These are phyloP conservation scores for Corrigiola litoralis DNA, from an alignment of 179 eudicot genomes.

Conservation along the genomic window DNA sequence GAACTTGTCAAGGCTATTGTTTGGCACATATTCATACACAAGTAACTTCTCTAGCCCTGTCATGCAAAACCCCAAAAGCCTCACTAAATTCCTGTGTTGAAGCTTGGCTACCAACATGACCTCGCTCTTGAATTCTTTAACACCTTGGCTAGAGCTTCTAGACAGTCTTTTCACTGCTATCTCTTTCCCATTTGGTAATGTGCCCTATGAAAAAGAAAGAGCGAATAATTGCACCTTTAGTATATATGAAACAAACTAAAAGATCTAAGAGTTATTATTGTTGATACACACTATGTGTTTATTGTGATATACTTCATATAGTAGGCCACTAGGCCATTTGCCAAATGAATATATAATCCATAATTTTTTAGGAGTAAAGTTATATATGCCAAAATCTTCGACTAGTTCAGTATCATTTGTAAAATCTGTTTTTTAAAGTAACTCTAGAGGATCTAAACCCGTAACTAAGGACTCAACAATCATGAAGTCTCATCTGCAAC, in stretches of 20 bases:
- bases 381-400: too few relatives aligned
- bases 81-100: conserved; percentile 24
- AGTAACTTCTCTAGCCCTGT: conserved; percentile 22
- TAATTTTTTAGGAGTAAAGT: too few relatives aligned
- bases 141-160: conserved; percentile 19
- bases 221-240: background rate
- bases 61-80: conserved; percentile 22
- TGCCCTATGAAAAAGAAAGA: conserved; percentile 12
- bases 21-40: conserved; percentile 23
- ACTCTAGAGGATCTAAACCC: too few relatives aligned
- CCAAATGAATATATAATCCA: background rate
- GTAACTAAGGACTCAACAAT: too few relatives aligned
- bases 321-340: too few relatives aligned
- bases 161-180: conserved; percentile 28
- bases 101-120: conserved; percentile 22
- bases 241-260: background rate
- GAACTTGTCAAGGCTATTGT: conserved; percentile 19
- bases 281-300: too few relatives aligned
- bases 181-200: conserved; percentile 11
- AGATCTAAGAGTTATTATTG: too few relatives aligned
- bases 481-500: too few relatives aligned
- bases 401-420: too few relatives aligned
- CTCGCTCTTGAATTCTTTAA: conserved; percentile 22
- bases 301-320: too few relatives aligned
- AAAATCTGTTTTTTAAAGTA: too few relatives aligned